Base-by-base conservation (phyloP, 176 grass and related monocot genomes). In the Chloris gayana region DNA sequence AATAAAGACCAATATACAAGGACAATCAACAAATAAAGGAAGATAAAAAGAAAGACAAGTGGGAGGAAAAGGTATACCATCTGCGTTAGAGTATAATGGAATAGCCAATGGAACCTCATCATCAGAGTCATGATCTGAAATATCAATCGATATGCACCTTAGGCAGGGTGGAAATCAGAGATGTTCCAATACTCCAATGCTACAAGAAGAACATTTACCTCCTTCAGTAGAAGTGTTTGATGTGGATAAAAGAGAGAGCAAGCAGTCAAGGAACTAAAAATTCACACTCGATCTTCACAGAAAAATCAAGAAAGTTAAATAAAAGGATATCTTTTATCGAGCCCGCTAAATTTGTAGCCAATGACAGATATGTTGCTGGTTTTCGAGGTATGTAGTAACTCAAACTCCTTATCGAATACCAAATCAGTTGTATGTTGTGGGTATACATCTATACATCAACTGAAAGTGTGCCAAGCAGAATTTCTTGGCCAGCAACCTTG, bases 51-150 rank as follows among this genome's bases (percentile, higher is more conserved):
- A n/a, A n/a, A n/a, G n/a, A n/a, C n/a, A n/a, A n/a, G n/a, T n/a
- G n/a, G n/a, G n/a, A n/a, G n/a, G n/a, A n/a, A 37, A 64, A 18
- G 14, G 33, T 77, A 33, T 78, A 79, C 76, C 81, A 50, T 88
- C 38, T 33, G 41, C 12, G 41, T 69, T 74, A 41, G 38, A 29
- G 24, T 44, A 37, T 5, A 84, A 44, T 32, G 81, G 86, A 84
- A 84, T 84, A 22, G 76, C 51, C 32, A 62, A 45, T 21, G 86
- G 75, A 74, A 62, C 75, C 60, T 79, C 80, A 51, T 84, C 75
- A 3, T 88, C 61, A 84, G 69, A 84, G 67, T 83, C 69, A 74
- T 46, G 18, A 79, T 35, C 80, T 88, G 80, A 84, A 84, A 74
- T n/a, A 74, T 84, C 60, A 74, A 54, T 50, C 26, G 0, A 7